These are phyloP conservation scores for Debaryomyces robertsiae DNA, from an alignment of 1,139 yeast genomes.

Conservation along the genomic window DNA sequence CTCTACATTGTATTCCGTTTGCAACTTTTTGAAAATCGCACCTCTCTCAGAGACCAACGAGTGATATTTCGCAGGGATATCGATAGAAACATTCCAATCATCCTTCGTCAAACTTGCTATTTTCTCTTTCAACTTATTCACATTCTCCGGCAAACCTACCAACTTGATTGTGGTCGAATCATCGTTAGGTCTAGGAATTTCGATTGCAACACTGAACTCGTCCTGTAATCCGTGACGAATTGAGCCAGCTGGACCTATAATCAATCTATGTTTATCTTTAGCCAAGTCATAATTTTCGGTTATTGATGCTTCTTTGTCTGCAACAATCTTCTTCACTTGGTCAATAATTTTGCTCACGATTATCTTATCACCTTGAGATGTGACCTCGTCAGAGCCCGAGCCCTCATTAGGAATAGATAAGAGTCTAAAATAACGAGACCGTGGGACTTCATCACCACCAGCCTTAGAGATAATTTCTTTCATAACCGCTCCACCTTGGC, in stretches of 20 bases:
- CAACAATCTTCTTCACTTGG: constrained; percentile 65
- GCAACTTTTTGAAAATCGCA: constrained; percentile 59
- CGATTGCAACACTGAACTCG: constrained; percentile 64
- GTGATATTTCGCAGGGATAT: constrained; percentile 61
- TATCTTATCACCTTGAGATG: constrained; percentile 72
- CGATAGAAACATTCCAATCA: constrained; percentile 49
- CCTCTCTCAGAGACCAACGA: constrained; percentile 71
- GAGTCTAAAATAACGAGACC: constrained; percentile 54
- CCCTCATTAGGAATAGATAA: constrained; percentile 78
- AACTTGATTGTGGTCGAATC: constrained; percentile 49
- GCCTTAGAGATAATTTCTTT: constrained; percentile 77
- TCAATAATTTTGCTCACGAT: constrained; percentile 72
- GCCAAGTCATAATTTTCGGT: constrained; percentile 63
- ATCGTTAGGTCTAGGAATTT: constrained; percentile 66
- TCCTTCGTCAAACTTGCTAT: constrained; percentile 54
- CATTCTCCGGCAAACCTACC: constrained; percentile 63
- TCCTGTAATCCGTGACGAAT: constrained; percentile 73
- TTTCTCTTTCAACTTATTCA: constrained; percentile 59
- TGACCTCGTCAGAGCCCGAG: constrained; percentile 61
- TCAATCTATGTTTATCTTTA: constrained; percentile 70
- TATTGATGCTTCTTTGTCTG: constrained; percentile 63
- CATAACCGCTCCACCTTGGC: constrained; percentile 76
- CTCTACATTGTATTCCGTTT: constrained; percentile 57
- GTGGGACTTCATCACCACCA: constrained; percentile 64
- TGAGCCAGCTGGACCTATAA: constrained; percentile 84